Percentiles rank a stretch among this genome's conserved stretches.
Evolutionary conservation across 768 basidiomycete genomes (phyloP).

Genomic region (Epithele typhae): DNA sequence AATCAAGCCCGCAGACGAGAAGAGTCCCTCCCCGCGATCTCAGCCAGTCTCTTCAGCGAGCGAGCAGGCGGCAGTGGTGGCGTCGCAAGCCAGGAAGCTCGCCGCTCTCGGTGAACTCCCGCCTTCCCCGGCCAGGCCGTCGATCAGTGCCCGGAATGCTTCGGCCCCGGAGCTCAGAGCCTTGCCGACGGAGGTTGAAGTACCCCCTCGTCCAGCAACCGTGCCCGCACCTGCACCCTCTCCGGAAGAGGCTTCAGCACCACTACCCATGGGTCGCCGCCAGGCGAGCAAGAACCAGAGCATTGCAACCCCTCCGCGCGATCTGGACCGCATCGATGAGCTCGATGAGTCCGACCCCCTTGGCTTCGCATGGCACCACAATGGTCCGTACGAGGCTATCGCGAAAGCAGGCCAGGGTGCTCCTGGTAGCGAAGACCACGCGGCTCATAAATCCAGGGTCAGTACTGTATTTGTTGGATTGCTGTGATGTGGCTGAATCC

Average conservation of each 20-base stretch:
- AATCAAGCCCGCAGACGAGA: not conserved
- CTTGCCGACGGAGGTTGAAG: slow-evolving; percentile 9
- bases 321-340: slow-evolving; percentile 72
- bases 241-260: slow-evolving; percentile 2
- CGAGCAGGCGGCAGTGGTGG: not conserved
- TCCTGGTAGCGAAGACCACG: no score
- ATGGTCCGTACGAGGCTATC: slow-evolving; percentile 71
- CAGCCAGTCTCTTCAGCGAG: no score
- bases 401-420: slow-evolving; percentile 23
- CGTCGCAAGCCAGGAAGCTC: not conserved
- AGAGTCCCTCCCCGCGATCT: not conserved
- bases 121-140: slow-evolving; percentile 3
- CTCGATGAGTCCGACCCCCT: slow-evolving; percentile 73
- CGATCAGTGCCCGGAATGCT: slow-evolving; percentile 8
- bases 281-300: slow-evolving; percentile 24
- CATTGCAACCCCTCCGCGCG: slow-evolving; percentile 21
- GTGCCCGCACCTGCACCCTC: slow-evolving; percentile 10
- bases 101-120: not conserved
- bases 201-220: slow-evolving; percentile 14
- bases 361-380: slow-evolving; percentile 60
- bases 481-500: no score
- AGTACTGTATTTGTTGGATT: no score
- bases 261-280: slow-evolving; percentile 13
- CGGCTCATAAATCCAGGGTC: no score
- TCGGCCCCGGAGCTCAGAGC: slow-evolving; percentile 16